These are phyloP conservation scores for Pholiota microspora DNA, from an alignment of 768 basidiomycete species.

Conservation along the genomic window DNA sequence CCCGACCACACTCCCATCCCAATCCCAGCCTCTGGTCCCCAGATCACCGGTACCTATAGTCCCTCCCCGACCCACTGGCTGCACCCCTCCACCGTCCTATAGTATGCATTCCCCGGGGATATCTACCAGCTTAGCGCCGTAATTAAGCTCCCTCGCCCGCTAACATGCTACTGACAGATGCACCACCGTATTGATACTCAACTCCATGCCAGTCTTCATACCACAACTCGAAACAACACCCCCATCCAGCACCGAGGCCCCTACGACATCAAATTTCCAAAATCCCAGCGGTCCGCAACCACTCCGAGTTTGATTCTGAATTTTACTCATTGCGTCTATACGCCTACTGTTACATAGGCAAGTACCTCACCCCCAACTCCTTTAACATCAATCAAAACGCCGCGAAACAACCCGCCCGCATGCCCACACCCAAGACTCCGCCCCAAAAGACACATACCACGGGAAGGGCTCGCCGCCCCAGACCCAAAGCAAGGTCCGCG, in stretches of 20 bases:
- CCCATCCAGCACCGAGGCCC: background rate
- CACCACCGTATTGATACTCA: background rate
- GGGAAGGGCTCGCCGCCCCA: background rate
- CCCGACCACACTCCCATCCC: no score
- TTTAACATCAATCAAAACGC: no score
- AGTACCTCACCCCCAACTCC: no score
- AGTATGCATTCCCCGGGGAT: background rate
- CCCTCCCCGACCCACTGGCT: background rate
- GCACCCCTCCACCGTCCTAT: background rate
- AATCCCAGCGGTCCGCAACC: background rate
- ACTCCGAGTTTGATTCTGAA: background rate
- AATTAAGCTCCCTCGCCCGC: background rate
- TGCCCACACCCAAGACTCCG: no score
- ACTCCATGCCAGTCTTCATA: no score
- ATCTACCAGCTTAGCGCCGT: background rate
- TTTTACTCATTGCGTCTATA: background rate
- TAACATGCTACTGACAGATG: background rate
- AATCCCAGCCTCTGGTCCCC: background rate
- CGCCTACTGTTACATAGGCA: no score
- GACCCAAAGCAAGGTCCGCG: background rate
- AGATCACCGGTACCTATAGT: constrained; percentile 3
- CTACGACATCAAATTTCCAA: background rate
- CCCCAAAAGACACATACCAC: no score
- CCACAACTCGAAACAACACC: no score
- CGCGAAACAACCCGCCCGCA: no score